Evolutionary conservation across 495 filamentous ascomycete species (phyloP).

Genomic region (Endocarpon pusillum): DNA sequence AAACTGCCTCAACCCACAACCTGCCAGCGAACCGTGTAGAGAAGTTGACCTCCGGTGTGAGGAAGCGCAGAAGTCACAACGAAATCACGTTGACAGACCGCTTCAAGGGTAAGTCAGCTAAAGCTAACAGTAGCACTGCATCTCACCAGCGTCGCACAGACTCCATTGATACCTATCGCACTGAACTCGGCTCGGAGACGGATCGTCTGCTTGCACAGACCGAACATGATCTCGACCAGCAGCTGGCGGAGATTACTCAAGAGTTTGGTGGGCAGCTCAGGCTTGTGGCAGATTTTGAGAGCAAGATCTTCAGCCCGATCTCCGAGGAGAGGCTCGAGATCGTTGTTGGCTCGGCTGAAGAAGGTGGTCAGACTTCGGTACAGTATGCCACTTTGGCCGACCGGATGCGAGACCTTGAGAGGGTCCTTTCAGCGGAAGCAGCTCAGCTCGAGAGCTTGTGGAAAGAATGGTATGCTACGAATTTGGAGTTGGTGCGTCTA

Average conservation of each 20-base stretch:
- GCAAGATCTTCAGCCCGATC: conserved; percentile 2
- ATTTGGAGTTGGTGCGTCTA: conserved; percentile 4
- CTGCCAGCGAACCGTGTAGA: no score
- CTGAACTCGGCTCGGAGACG: no score
- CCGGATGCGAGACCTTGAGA: conserved; percentile 9
- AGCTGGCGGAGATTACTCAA: not conserved
- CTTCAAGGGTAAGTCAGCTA: no score
- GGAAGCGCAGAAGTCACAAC: no score
- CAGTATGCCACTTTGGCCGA: conserved; percentile 5
- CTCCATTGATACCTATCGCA: no score
- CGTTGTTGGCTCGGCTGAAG: not conserved
- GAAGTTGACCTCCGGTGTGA: no score
- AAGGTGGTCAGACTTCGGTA: conserved; percentile 5
- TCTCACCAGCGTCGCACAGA: no score
- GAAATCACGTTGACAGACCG: no score
- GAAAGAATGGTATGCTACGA: conserved; percentile 8
- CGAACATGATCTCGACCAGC: conserved; percentile 1
- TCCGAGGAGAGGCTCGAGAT: conserved; percentile 6
- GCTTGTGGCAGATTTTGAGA: conserved; percentile 1
- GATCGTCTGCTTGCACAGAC: conserved; percentile 3
- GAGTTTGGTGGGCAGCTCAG: not conserved
- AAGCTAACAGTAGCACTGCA: no score
- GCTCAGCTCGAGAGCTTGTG: conserved; percentile 6
- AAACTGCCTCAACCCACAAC: no score
- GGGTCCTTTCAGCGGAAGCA: conserved; percentile 6